Evolutionary conservation across 2,329 filamentous ascomycete genomes (phyloP), one percentile per base, ranked within the genome.

Genomic region (Nannizzia gypsea): DNA sequence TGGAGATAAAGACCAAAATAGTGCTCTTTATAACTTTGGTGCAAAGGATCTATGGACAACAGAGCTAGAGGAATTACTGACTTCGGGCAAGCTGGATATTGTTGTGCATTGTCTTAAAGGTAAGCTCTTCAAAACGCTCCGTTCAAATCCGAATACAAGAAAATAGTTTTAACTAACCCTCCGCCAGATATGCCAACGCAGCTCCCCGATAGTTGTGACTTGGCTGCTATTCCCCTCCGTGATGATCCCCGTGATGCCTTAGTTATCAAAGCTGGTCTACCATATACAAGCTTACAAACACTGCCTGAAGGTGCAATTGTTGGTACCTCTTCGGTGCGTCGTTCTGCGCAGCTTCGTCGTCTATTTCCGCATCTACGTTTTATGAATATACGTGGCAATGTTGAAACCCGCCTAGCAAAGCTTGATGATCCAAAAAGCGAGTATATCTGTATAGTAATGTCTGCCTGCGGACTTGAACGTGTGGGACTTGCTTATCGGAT

Each of bases 41-140:
- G 88, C 89, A 62, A 95, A 95, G 77, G 87, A 85, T 44, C 77
- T 96, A 62, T 96, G 91, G 91, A 96, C 91, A 5, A 83, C 87
- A 64, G 90, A 96, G 76, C 79, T 96, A 54, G 91, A 96, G 74
- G 85, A 83, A 6, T 79, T 83, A 68, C 79, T 95, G 44, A 75
- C 83, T 52, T 78, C 81, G 36, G 79, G 81, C 60, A 78, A 87
- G 65, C 72, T 95, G 63, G 88, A 95, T 74, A 72, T 92, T 56
- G 84, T 95, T 62, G 87, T 95, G 66, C 90, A 96, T 76, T 89
- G 84, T 65, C 78, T 95, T 72, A 96, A 96, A 79, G 78, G 78
- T 79, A 65, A n/a, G n/a, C n/a, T n/a, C n/a, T n/a, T n/a, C n/a
- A n/a, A n/a, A n/a, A n/a, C 13, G 64, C 57, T 56, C 31, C 34